Evolutionary conservation across 192 early-diverging fungal species (phyloP), one percentile per base, ranked within the genome.

Genomic region (Entomortierella lignicola): DNA sequence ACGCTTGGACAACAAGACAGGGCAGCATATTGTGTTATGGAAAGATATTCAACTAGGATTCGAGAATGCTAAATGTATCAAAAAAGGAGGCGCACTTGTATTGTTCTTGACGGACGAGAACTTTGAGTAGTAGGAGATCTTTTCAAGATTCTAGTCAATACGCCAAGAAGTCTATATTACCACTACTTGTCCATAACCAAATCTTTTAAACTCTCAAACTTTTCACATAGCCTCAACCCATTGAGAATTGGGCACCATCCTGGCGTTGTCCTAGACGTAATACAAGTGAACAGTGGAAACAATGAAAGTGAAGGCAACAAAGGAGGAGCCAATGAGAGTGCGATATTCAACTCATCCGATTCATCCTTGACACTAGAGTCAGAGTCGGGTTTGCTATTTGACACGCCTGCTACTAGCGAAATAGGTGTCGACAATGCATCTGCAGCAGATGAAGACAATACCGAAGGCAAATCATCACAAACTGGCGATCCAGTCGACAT

Each of bases 71-170:
- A 37, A 10, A 37, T 37, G 34, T 10, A 37, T 37, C 34, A 37
- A 37, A 10, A 37, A 37, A 37, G 34, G 34, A 7, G 34, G 34
- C 4, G 34, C 34, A 37, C 10, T 37, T 12, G 39, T 70, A 15
- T 30, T 34, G 0, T 70, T 62, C 52, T 7, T 61, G 39, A 47
- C 34, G 2, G 59, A 60, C 25, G 39, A 52, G 0, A 51, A 53
- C n/a, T 60, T 54, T 44, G 32, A 54, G 10, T 18, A 43, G 57
- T 60, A 61, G n/a, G 55, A n/a, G n/a, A n/a, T 60, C 5, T 37
- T 42, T 2, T 47, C 12, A 47, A 4, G 12, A 47, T 11, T 42
- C 13, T 42, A 10, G 13, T 42, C 5, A 23, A 17, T 51, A 23
- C 8, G 23, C 11, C 11, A 51, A 51, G 18, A 4, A 51, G 50